Percentiles rank a stretch among this genome's conserved stretches.
Conservation (phyloP, 176 grass and related monocot species). For the Zizania latifolia region DNA sequence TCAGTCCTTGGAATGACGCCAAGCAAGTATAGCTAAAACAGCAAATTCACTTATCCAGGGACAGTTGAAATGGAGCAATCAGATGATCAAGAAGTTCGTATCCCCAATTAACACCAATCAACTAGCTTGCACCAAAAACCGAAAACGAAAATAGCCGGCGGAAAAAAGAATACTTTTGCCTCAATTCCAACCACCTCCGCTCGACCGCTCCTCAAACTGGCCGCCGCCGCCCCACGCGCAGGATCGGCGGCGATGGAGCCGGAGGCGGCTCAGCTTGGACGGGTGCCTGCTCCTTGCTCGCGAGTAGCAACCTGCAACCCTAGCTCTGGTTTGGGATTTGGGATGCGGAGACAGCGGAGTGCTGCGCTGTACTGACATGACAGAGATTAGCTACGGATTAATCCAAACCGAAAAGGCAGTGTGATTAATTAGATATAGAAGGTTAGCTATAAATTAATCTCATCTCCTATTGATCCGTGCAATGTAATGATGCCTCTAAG, state of each 20-base stretch:
- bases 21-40: neutral
- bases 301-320: neutral
- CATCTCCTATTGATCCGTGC: no score
- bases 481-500: no score
- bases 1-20: no score
- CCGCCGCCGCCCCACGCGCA: neutral
- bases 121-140: neutral
- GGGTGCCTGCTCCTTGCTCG: no score
- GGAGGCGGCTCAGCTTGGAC: neutral
- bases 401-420: neutral
- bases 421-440: neutral
- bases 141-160: neutral
- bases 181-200: neutral
- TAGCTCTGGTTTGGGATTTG: constrained; percentile 17
- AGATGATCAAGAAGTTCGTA: neutral
- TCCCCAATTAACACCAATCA: neutral
- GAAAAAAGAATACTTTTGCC: neutral
- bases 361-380: constrained; percentile 4
- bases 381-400: constrained; percentile 4
- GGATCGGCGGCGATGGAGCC: neutral
- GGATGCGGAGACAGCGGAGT: constrained; percentile 19
- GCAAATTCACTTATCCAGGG: neutral
- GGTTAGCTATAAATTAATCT: no score
- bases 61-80: constrained; percentile 4
- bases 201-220: neutral